Evolutionary conservation across 495 filamentous ascomycete species (phyloP).

Genomic region (Lasiosphaeria ovina): DNA sequence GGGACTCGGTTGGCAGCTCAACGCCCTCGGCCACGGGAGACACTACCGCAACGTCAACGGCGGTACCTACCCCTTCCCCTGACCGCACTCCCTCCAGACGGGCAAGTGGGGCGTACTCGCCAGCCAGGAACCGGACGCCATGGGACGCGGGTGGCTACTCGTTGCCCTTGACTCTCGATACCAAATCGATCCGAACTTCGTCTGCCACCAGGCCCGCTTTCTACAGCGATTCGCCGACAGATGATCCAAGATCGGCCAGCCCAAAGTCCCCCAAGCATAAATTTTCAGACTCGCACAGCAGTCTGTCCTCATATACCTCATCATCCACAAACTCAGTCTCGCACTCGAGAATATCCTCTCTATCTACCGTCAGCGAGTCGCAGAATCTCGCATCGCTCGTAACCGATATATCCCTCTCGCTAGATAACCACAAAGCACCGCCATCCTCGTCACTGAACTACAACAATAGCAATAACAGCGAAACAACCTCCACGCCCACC

Average conservation of each 20-base stretch:
- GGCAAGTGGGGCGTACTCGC: slow-evolving; percentile 27
- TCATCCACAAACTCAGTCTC: slow-evolving; percentile 31
- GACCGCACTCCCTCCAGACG: slow-evolving; percentile 23
- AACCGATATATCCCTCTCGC: slow-evolving; percentile 12
- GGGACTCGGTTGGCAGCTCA: slow-evolving; percentile 24
- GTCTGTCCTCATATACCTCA: slow-evolving; percentile 38
- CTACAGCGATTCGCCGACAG: slow-evolving; percentile 30
- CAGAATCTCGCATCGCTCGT: slow-evolving; percentile 20
- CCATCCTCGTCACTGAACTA: no score
- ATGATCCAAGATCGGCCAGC: slow-evolving; percentile 20
- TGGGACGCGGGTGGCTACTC: slow-evolving; percentile 48
- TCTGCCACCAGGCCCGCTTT: slow-evolving; percentile 17
- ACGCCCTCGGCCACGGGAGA: slow-evolving; percentile 27
- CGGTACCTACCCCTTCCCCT: slow-evolving; percentile 28
- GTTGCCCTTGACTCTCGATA: slow-evolving; percentile 34
- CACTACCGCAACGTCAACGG: slow-evolving; percentile 22
- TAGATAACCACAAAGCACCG: no score
- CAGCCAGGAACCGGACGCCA: slow-evolving; percentile 40
- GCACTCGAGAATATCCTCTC: slow-evolving; percentile 42
- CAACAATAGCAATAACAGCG: no score
- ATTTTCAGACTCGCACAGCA: slow-evolving; percentile 40
- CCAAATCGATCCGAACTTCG: slow-evolving; percentile 29
- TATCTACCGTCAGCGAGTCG: slow-evolving; percentile 36
- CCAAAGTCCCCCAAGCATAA: slow-evolving; percentile 39
- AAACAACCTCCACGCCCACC: no score